phyloP scores from a whole-genome alignment of 1,284 basidiomycete species.

The Cryptococcus sp. region DNA sequence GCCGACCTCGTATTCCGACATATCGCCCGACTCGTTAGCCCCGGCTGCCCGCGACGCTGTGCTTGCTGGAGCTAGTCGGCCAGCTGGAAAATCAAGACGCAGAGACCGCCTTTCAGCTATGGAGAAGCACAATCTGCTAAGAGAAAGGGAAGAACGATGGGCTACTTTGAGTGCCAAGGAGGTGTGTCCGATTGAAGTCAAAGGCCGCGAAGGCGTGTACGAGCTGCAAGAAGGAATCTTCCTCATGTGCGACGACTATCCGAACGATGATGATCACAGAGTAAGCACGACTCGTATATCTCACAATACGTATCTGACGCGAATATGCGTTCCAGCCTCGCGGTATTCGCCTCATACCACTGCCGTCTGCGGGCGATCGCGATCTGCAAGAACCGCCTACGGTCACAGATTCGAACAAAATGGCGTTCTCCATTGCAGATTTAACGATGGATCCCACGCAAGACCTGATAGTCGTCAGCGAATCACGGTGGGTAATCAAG shows the following conservation, averaged over 20 bases:
- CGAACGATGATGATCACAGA: constrained; percentile 22
- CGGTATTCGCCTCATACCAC: constrained; percentile 42
- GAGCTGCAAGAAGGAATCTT: constrained; percentile 53
- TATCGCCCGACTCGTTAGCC: neutral
- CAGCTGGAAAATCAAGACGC: too few species aligned
- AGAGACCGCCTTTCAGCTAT: constrained; percentile 16
- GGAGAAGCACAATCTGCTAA: constrained; percentile 32
- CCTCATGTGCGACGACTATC: constrained; percentile 45
- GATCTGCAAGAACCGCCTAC: constrained; percentile 34
- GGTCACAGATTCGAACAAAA: constrained; percentile 27
- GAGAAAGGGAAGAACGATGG: constrained; percentile 39
- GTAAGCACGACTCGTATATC: constrained; percentile 18
- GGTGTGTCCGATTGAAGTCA: constrained; percentile 25
- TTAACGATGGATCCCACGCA: constrained; percentile 53
- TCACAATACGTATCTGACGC: neutral
- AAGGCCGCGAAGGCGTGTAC: constrained; percentile 48
- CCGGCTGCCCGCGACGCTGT: neutral
- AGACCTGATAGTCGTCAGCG: constrained; percentile 50
- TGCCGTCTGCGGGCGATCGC: constrained; percentile 43
- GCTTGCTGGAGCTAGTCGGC: constrained; percentile 5
- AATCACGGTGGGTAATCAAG: constrained; percentile 33
- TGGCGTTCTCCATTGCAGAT: constrained; percentile 47
- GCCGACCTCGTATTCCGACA: neutral
- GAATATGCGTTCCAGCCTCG: constrained; percentile 28
- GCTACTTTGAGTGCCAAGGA: constrained; percentile 26